Evolutionary conservation across 257 asterid species (phyloP).

Genomic region (Ligustrum vulgare): DNA sequence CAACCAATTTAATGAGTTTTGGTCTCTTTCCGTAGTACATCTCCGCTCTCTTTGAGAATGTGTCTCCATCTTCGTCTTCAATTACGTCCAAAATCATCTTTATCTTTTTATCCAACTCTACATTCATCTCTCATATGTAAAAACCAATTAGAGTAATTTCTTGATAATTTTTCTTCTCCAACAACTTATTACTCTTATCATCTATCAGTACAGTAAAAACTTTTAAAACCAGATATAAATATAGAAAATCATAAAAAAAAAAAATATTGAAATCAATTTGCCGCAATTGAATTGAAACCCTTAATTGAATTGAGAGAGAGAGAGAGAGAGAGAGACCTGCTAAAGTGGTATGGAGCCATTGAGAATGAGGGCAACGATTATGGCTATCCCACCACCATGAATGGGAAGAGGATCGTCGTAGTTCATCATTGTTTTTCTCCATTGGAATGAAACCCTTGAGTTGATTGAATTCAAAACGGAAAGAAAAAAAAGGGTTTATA

Average conservation of each 20-base stretch:
- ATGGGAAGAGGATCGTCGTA: background rate
- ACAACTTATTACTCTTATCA: background rate
- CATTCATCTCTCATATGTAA: background rate
- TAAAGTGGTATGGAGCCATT: conserved; percentile 23
- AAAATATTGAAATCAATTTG: background rate
- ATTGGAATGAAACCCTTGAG: background rate
- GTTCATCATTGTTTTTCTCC: conserved; percentile 14
- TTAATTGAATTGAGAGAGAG: background rate
- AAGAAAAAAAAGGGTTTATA: background rate
- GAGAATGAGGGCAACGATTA: conserved; percentile 23
- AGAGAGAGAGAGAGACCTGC: conserved; percentile 12
- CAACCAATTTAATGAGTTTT: conserved; percentile 30
- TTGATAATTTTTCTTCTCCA: background rate
- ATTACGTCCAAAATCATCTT: conserved; percentile 35
- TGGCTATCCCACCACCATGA: conserved; percentile 27
- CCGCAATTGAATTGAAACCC: too few relatives aligned
- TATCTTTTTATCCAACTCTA: conserved; percentile 39
- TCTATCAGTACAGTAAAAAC: too few relatives aligned
- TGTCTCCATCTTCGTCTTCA: conserved; percentile 39
- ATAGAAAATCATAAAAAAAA: background rate
- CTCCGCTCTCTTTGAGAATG: conserved; percentile 39
- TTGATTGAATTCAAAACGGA: background rate
- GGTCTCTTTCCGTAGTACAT: conserved; percentile 48
- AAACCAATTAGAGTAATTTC: background rate
- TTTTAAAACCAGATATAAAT: background rate